Evolutionary conservation across 192 early-diverging fungal species (phyloP), one percentile per base, ranked within the genome.

Genomic region (Podila horticola): DNA sequence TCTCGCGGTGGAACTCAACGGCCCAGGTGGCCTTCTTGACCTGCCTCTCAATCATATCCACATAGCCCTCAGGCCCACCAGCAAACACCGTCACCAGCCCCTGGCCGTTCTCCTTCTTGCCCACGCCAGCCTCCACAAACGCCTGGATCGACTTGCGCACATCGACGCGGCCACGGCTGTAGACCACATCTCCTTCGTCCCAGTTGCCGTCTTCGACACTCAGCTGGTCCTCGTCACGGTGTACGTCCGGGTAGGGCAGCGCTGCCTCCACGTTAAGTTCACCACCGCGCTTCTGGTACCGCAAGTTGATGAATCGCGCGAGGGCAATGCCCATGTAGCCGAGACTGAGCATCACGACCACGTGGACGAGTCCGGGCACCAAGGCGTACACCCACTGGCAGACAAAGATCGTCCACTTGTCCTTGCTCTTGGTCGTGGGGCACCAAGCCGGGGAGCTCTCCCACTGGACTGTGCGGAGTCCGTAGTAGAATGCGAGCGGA

Each of bases 181-280:
- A 81, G 3, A 81, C 77, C 1, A 81, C 71, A 62, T 81, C 77
- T 0, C 77, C 71, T 15, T 81, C 77, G 41, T 81, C 77, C 77
- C 77, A 81, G 62, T 81, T 81, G 5, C 77, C 71, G 22, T 73
- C 77, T 11, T 68, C 61, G 17, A 64, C 66, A 3, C 58, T 64
- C 5, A 65, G 58, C 30, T 73, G 67, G 29, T 65, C 74, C 3
- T 62, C 50, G 4, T 58, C 65, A 1, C 55, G 55, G 5, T 41
- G 29, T 20, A 58, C 48, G 55, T 48, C 64, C 17, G 75, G 69
- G 69, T 52, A 71, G 0, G 69, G 69, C 3, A 71, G 26, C 0
- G 58, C 59, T 0, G 64, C 20, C 33, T 79, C 75, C 24, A 72
- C 51, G 36, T 79, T 69, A 1, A 24, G 15, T 20, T 26, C 45